Base-by-base conservation (phyloP, 2,329 filamentous ascomycete genomes). In the Penicillium frequentans region DNA sequence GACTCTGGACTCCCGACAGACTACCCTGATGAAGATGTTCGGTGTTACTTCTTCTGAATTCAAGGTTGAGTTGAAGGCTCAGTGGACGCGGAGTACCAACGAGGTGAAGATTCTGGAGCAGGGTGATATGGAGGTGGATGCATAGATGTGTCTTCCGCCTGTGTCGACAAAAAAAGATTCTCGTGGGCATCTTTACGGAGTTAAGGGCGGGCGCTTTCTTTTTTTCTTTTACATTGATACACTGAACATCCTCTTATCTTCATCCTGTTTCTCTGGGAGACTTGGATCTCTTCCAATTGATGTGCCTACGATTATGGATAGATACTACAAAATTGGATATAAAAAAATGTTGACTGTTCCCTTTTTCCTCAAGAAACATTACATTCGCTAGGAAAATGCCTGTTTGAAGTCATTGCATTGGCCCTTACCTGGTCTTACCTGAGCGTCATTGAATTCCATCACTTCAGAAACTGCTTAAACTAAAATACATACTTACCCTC, bases 21-120 rank as follows among this genome's bases (percentile, higher is more conserved):
- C 95, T 56, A 89, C 92, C 63, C 79, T 99, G 71, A 77, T 99
- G 76, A 98, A 98, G 85, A 82, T 96, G 69, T 98, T 99, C 77
- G 89, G 91, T 52, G 86, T 97, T 56, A 91, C 90, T 61, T 86
- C 95, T 77, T 90, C 91, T 57, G 92, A 98, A 79, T 99, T 99
- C 80, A 88, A 83, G 74, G 87, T 99, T 57, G 83, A 86, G 69
- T 79, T 96, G 64, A 79, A 90, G 74, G 93, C 92, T 71, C 89
- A 83, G 29, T 81, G 77, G 75, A 71, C 69, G 35, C 72, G 74
- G 62, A 67, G 68, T 52, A 73, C 69, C 16, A 73, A 70, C 13
- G 70, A 77, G 56, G 71, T 81, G 11, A 74, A 72, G 60, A 67
- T 77, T 35, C 56, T 79, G 45, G 73, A 73, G 61, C 65, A 73